Percentiles rank a stretch among this genome's conserved stretches.
phyloP scores from a whole-genome alignment of 306 rosid species.

The Astragalus glycyphyllos region DNA sequence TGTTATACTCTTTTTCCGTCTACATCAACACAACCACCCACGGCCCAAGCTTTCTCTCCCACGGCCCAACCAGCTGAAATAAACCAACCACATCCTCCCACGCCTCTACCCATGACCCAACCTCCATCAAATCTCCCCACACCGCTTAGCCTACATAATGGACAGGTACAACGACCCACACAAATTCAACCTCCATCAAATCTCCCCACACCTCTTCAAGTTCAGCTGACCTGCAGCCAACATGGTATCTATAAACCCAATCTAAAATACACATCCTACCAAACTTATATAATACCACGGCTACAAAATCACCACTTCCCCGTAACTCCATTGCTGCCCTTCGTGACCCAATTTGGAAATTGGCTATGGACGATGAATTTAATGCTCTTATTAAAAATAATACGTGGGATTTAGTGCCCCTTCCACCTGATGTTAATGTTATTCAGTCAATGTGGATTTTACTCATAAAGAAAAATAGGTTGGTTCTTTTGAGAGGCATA shows the following conservation, averaged over 20 bases:
- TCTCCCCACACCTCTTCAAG: background rate
- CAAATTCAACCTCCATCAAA: too few relatives aligned
- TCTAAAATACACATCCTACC: background rate
- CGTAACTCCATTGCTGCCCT: background rate
- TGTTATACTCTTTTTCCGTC: background rate
- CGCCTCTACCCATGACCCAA: too few relatives aligned
- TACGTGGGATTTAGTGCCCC: background rate
- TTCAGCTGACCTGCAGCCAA: background rate
- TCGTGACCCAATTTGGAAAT: background rate
- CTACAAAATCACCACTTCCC: background rate
- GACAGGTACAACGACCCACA: too few relatives aligned
- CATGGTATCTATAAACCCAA: background rate
- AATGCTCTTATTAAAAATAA: background rate
- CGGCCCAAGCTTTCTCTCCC: too few relatives aligned
- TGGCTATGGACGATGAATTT: slow-evolving; percentile 4
- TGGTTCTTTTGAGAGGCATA: too few relatives aligned
- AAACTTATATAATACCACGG: background rate
- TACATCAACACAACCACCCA: background rate
- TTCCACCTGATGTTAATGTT: too few relatives aligned
- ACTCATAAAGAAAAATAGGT: too few relatives aligned
- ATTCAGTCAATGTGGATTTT: too few relatives aligned
- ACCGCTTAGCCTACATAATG: too few relatives aligned
- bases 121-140: too few relatives aligned
- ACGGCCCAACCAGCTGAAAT: too few relatives aligned
- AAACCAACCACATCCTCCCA: too few relatives aligned